Evolutionary conservation across 2,329 filamentous ascomycete genomes (phyloP), one percentile per base, ranked within the genome.

Genomic region (Aureobasidium vineae): DNA sequence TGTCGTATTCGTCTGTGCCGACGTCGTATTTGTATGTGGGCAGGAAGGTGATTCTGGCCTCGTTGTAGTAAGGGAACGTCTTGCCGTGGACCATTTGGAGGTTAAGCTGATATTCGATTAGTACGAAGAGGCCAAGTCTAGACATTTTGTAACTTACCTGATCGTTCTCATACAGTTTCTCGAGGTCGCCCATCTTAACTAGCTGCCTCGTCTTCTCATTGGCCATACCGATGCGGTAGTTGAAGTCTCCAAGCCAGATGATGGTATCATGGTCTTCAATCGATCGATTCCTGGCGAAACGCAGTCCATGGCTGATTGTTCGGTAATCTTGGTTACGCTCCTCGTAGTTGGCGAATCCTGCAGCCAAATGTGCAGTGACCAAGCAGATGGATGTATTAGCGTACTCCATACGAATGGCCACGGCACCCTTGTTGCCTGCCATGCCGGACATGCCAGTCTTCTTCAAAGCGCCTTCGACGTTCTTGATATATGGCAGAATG

Each of bases 21-120:
- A 97, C 82, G 75, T 99, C 91, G 75, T 91, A 99, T 77, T 96
- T 97, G 81, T 99, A 99, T 0, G 95, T 99, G 0, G 95, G 95
- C 73, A 90, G 84, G 75, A 99, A 99, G 1, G 84, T 89, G 70
- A 98, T 96, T 65, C 86, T 86, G 5, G 90, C 89, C 78, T 99
- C 95, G 0, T 91, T 94, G 77, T 98, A 99, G 75, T 90, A 96
- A 1, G 88, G 91, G 72, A 99, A 99, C 0, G 91, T 88, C 52
- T 92, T 83, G 0, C 94, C 95, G 64, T 91, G 90, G 59, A 97
- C 88, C 95, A 98, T 99, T 81, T 98, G 93, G 10, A 98, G 81
- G 75, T 98, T 97, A 66, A 99, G 84, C 87, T 64, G 26, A n/a
- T 33, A 6, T 6, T 50, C 15, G 19, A 3, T 64, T n/a, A 64